Evolutionary conservation across 768 basidiomycete species (phyloP), one percentile per base, ranked within the genome.

Genomic region (Holtermanniella nyarrowii): DNA sequence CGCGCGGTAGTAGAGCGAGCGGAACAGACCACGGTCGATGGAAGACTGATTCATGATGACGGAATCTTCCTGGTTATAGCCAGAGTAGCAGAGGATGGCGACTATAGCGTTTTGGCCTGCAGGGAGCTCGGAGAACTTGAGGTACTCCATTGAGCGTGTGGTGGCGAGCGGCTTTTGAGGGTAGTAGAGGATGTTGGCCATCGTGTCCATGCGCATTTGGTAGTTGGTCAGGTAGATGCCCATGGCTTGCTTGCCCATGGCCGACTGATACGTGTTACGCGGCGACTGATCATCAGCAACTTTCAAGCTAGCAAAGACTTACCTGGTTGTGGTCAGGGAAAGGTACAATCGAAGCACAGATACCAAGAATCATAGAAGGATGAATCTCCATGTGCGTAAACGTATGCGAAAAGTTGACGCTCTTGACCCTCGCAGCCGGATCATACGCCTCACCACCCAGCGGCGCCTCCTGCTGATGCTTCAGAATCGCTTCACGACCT

Each of bases 231-330:
- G 79, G 74, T 86, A 95, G 59, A 97, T 89, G 46, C 95, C 93
- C 93, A 99, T 99, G 11, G 93, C 93, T 81, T 99, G 93, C 76
- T 99, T 99, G 62, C 95, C 95, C 93, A 99, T 99, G 48, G 93
- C 93, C 42, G 93, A 97, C 75, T 99, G 93, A 68, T 99, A 99
- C 3, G 93, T 99, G 69, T 99, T 99, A 82, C 93, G 95, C 59
- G 93, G 93, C 53, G 93, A 99, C 88, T 97, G 57, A n/a, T n/a
- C n/a, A n/a, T n/a, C n/a, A n/a, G n/a, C n/a, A n/a, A n/a, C n/a
- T n/a, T n/a, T n/a, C n/a, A n/a, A n/a, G n/a, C n/a, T n/a, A n/a
- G n/a, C n/a, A n/a, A n/a, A 24, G 41, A 73, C 82, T 55, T 68
- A 88, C 89, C 78, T 95, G 93, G 64, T 99, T 99, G 73, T 99